These are phyloP conservation scores for Arabidopsis lyrata DNA, from an alignment of 441 rosid species.

Conservation along the genomic window DNA sequence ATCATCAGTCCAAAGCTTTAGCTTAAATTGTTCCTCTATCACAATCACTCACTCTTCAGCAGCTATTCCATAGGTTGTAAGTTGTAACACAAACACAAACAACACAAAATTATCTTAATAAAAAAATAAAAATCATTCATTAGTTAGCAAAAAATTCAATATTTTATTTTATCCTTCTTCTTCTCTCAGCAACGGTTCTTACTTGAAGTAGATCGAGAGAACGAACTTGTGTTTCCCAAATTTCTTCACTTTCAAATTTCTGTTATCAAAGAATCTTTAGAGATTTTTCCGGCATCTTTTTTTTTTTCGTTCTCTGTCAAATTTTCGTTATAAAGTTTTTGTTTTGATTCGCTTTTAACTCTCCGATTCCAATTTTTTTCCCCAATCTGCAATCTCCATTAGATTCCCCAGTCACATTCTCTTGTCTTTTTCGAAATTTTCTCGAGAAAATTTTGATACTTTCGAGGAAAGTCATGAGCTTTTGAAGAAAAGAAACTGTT, in stretches of 20 bases:
- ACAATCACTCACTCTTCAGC: conserved; percentile 25
- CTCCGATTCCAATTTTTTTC: conserved; percentile 19
- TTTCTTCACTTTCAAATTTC: background rate
- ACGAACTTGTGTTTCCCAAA: conserved; percentile 15
- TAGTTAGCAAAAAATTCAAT: background rate
- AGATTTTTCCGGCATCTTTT: background rate
- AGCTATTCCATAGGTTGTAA: conserved; percentile 31
- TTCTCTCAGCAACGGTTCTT: conserved; percentile 38
- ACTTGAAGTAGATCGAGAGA: conserved; percentile 42
- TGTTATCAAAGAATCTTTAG: background rate
- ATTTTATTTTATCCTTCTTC: conserved; percentile 12
- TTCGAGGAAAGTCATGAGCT: conserved; percentile 12
- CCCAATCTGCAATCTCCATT: conserved; percentile 5
- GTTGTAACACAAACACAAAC: conserved; percentile 20
- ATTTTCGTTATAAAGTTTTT: conserved; percentile 16
- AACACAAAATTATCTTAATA: background rate
- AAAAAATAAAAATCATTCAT: background rate
- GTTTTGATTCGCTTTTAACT: conserved; percentile 19
- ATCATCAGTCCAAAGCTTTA: conserved; percentile 11
- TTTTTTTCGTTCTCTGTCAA: background rate
- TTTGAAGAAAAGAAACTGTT: conserved; percentile 27
- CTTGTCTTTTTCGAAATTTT: conserved; percentile 26
- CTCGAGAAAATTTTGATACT: conserved; percentile 20
- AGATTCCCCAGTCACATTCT: conserved; percentile 27
- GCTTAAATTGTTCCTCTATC: conserved; percentile 32